Evolutionary conservation across 2,329 filamentous ascomycete species (phyloP), one percentile per base, ranked within the genome.

Genomic region (Emergomyces africanus): DNA sequence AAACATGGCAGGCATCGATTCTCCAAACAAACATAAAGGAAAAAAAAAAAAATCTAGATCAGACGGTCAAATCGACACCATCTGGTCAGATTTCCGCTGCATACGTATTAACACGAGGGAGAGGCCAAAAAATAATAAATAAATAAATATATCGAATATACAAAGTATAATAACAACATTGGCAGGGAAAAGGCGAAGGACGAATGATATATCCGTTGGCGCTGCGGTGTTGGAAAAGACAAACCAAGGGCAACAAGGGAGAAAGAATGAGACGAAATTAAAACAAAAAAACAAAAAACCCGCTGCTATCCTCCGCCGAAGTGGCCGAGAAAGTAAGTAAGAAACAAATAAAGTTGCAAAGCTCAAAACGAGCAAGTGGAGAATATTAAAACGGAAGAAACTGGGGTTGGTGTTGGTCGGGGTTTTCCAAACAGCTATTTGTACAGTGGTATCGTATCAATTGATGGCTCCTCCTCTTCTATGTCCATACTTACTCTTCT

Each of bases 371-470:
- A 35, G 5, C 18, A 49, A 49, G 6, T 30, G 14, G 5, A 5
- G 5, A 5, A 20, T n/a, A 50, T 5, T 6, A 25, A 48, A 48
- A 48, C 23, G 23, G 23, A 48, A 48, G 30, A 18, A 28, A 18
- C 35, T 50, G 48, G 28, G 15, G 48, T 20, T 50, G 48, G 5
- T n/a, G 4, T 28, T 30, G 5, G 46, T 10, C 15, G 23, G 25
- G 14, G 33, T 33, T 33, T 25, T 37, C 50, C 50, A 39, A 35
- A 39, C 30, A 37, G 33, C 33, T 53, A 39, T 53, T 53, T 53
- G 50, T 39, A 53, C 50, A 53, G 33, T 53, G 50, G 50, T 53
- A 53, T 53, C 33, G 33, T 53, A 53, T 53, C 33, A 37, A 53
- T 53, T 23, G 33, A 53, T 8, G n/a, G 8, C 50, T 37, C 33